Conservation (phyloP, 768 basidiomycete genomes). For the Saitozyma sp. region DNA sequence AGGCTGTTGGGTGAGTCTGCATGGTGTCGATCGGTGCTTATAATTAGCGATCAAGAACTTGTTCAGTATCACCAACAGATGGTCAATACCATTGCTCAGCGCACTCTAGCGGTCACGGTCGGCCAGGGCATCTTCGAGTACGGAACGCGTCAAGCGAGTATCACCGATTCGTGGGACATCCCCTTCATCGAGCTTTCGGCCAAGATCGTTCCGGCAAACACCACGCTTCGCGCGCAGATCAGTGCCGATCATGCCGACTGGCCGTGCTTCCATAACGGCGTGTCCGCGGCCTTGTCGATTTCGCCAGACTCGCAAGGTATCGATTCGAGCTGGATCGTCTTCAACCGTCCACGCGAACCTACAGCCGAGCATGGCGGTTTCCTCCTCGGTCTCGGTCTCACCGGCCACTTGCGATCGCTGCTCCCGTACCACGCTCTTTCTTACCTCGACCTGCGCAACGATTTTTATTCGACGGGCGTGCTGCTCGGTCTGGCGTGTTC, state of each 20-base stretch:
- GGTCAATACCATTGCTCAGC: constrained; percentile 74
- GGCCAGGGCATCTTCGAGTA: constrained; percentile 88
- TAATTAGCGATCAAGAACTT: constrained; percentile 77
- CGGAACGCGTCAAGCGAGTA: constrained; percentile 72
- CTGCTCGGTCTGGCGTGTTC: constrained; percentile 91
- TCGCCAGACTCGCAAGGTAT: constrained; percentile 71
- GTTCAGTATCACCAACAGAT: constrained; percentile 80
- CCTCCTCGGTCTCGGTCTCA: constrained; percentile 85
- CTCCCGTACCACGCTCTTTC: constrained; percentile 93
- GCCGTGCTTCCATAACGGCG: constrained; percentile 99
- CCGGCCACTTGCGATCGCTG: constrained; percentile 85
- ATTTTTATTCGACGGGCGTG: constrained; percentile 88
- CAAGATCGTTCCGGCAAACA: constrained; percentile 47
- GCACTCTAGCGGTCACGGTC: constrained; percentile 84
- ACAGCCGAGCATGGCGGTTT: constrained; percentile 97
- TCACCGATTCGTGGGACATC: constrained; percentile 51
- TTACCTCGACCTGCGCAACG: constrained; percentile 93
- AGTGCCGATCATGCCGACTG: constrained; percentile 71
- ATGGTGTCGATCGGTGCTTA: neutral
- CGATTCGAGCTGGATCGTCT: constrained; percentile 89
- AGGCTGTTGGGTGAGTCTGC: constrained; percentile 65
- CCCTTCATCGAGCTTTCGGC: constrained; percentile 51
- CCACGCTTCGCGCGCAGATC: constrained; percentile 62
- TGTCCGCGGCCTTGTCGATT: constrained; percentile 84
- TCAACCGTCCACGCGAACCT: constrained; percentile 87